A percentile compares a stretch with the other conserved stretches of the same genome.
Evolutionary conservation across 2,329 filamentous ascomycete species (phyloP).

Genomic region (Penicillium capsulatum): DNA sequence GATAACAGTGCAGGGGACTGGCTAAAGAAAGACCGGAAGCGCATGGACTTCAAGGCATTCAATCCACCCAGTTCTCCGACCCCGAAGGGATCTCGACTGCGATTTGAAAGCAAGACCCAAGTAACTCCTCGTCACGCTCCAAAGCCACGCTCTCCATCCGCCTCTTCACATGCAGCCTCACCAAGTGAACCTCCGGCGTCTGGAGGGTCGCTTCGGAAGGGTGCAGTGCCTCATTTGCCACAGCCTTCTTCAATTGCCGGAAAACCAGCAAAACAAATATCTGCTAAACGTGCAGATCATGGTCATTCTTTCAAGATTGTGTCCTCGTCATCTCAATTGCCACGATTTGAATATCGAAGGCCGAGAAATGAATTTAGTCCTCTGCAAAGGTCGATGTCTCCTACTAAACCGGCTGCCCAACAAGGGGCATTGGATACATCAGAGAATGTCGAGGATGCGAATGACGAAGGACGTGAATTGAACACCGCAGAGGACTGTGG

Average conservation of each 20-base stretch:
- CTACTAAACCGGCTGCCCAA: background rate
- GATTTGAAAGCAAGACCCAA: no score
- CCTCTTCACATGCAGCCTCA: no score
- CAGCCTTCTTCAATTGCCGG: no score
- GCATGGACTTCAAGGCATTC: slow-evolving; percentile 27
- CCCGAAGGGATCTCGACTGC: slow-evolving; percentile 10
- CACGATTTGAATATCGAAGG: slow-evolving; percentile 39
- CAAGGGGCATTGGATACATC: background rate
- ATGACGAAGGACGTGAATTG: background rate
- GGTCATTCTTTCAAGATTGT: slow-evolving; percentile 28
- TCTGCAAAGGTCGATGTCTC: slow-evolving; percentile 7
- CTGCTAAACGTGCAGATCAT: slow-evolving; percentile 1
- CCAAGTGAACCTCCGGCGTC: no score
- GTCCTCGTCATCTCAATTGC: slow-evolving; percentile 37
- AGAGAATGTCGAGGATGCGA: background rate
- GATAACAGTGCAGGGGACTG: slow-evolving; percentile 14
- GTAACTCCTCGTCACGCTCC: no score
- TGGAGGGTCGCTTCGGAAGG: no score
- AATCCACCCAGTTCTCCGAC: slow-evolving; percentile 39
- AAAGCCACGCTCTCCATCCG: no score
- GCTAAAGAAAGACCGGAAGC: slow-evolving; percentile 30
- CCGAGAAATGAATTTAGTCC: slow-evolving; percentile 9
- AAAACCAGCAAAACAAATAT: background rate
- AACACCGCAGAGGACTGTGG: background rate
- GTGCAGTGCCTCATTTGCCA: no score